Percentiles rank a stretch among this genome's conserved stretches.
Evolutionary conservation across 768 basidiomycete species (phyloP).

Genomic region (Trametes villosa): DNA sequence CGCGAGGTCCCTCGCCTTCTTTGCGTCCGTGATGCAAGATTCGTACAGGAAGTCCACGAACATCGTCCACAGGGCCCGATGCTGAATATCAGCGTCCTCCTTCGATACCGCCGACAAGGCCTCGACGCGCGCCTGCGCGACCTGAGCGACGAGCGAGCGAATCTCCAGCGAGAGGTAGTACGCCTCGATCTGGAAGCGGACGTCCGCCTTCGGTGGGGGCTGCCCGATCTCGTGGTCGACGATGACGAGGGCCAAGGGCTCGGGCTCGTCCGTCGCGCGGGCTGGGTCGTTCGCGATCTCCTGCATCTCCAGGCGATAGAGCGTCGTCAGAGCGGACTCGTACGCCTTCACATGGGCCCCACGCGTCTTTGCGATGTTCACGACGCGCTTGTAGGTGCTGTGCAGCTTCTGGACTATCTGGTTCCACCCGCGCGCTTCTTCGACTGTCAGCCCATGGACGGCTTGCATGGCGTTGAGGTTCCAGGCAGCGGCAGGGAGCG

Average conservation of each 20-base stretch:
- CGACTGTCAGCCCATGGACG: conserved; percentile 24
- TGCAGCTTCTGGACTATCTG: conserved; percentile 26
- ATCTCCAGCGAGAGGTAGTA: conserved; percentile 40
- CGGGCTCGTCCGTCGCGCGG: conserved; percentile 28
- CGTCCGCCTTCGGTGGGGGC: conserved; percentile 41
- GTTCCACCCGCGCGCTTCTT: conserved; percentile 33
- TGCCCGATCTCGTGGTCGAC: conserved; percentile 39
- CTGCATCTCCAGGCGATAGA: conserved; percentile 37
- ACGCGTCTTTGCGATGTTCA: conserved; percentile 30
- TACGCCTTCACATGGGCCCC: conserved; percentile 40
- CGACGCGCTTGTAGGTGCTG: conserved; percentile 31
- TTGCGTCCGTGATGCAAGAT: conserved; percentile 33
- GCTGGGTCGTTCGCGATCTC: conserved; percentile 25
- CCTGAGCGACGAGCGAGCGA: conserved; percentile 37
- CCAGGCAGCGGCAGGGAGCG: conserved; percentile 17
- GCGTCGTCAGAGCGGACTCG: conserved; percentile 37
- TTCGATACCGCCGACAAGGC: conserved; percentile 13
- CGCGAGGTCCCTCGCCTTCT: conserved; percentile 31
- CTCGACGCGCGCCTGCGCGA: conserved; percentile 34
- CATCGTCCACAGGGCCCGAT: conserved; percentile 26
- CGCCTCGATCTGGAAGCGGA: conserved; percentile 40
- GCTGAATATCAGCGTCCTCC: conserved; percentile 5
- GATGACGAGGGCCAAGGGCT: conserved; percentile 32
- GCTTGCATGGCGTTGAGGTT: conserved; percentile 17
- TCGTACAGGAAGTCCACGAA: conserved; percentile 31